phyloP scores from a whole-genome alignment of 306 rosid species.

The Gastrolobium villosum region DNA sequence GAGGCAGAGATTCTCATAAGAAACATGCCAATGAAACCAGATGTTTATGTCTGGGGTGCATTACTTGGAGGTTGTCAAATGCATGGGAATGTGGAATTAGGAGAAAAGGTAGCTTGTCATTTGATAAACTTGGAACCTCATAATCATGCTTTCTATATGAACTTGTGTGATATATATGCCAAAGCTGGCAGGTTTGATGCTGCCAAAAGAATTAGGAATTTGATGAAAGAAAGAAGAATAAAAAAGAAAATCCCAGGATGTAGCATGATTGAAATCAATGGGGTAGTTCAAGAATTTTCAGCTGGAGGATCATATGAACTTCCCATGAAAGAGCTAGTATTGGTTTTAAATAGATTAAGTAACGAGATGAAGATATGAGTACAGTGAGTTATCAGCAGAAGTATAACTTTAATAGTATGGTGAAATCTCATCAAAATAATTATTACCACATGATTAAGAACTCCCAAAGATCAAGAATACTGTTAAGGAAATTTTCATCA shows the following conservation, averaged over 20 bases:
- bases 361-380: conserved; percentile 57
- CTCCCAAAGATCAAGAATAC: not conserved
- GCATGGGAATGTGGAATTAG: conserved; percentile 76
- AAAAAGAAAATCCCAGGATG: conserved; percentile 74
- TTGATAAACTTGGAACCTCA: conserved; percentile 76
- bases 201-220: conserved; percentile 60
- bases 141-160: conserved; percentile 80
- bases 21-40: conserved; percentile 83
- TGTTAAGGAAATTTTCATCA: not conserved
- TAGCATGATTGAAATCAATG: conserved; percentile 82
- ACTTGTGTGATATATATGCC: conserved; percentile 77
- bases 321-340: conserved; percentile 57
- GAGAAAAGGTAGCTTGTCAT: conserved; percentile 70
- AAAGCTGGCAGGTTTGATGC: conserved; percentile 72
- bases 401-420: too few relatives aligned
- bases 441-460: not conserved
- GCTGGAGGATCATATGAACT: conserved; percentile 65
- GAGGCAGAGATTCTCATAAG: conserved; percentile 72
- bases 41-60: conserved; percentile 87
- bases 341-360: conserved; percentile 57
- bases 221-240: conserved; percentile 72
- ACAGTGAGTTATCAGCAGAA: too few relatives aligned
- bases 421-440: not conserved
- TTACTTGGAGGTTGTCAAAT: conserved; percentile 89
- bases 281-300: conserved; percentile 77